Evolutionary conservation across 805 yeast species (phyloP).

Genomic region (Starmerella khaoyaiensis): DNA sequence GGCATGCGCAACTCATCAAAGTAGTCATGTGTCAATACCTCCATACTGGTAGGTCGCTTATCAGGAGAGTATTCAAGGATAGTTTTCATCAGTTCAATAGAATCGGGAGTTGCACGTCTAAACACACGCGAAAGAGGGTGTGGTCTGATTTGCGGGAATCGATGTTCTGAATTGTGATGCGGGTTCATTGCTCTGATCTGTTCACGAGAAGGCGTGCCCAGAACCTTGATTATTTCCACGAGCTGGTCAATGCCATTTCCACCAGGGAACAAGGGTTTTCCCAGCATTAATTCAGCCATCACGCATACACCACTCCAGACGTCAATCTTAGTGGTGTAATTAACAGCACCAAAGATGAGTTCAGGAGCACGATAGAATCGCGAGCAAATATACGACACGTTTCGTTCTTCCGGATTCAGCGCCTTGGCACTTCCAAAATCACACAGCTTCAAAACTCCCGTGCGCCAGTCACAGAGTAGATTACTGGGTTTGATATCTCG

Average conservation of each 20-base stretch:
- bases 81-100: conserved; percentile 68
- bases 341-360: conserved; percentile 90
- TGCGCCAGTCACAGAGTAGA: conserved; percentile 69
- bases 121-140: conserved; percentile 51
- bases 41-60: conserved; percentile 61
- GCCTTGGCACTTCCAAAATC: conserved; percentile 95
- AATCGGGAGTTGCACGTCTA: conserved; percentile 69
- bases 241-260: conserved; percentile 95
- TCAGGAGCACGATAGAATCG: conserved; percentile 97
- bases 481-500: conserved; percentile 89
- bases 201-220: conserved; percentile 89
- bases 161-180: conserved; percentile 82
- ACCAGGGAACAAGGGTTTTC: conserved; percentile 96
- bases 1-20: conserved; percentile 70
- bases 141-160: conserved; percentile 56
- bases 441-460: conserved; percentile 79
- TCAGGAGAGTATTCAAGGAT: conserved; percentile 87
- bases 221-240: conserved; percentile 87
- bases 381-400: conserved; percentile 91
- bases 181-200: conserved; percentile 93
- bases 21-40: conserved; percentile 76
- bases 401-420: conserved; percentile 79
- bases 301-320: conserved; percentile 98
- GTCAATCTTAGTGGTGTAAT: conserved; percentile 92
- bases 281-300: conserved; percentile 88